These are phyloP conservation scores for Trifolium pratense DNA, from an alignment of 306 rosid genomes.

Conservation along the genomic window DNA sequence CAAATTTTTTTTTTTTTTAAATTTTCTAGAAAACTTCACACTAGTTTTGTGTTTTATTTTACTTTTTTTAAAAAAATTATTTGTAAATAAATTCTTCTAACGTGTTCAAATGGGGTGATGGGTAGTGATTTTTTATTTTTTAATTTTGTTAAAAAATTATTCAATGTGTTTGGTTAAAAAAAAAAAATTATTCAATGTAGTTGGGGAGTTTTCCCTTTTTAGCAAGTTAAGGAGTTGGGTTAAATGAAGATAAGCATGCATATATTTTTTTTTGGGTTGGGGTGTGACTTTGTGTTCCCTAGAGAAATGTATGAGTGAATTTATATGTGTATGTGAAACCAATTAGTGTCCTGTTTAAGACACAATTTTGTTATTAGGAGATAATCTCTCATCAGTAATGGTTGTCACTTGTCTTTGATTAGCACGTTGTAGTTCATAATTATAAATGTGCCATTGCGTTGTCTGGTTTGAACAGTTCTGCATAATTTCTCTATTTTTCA, in stretches of 20 bases:
- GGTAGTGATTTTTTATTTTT: neutral
- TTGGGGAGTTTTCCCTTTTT: neutral
- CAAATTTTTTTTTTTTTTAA: neutral
- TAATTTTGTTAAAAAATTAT: neutral
- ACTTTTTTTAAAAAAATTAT: neutral
- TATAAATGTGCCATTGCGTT: neutral
- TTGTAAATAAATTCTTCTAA: neutral
- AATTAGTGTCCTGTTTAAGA: neutral
- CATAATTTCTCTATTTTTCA: slow-evolving; percentile 1
- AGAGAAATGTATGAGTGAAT: neutral
- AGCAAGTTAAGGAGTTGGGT: slow-evolving; percentile 11
- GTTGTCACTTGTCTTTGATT: slow-evolving; percentile 21
- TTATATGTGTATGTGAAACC: slow-evolving; percentile 3
- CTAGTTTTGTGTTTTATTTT: neutral
- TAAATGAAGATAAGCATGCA: slow-evolving; percentile 2
- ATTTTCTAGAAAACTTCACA: slow-evolving; percentile 21
- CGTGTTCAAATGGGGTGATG: slow-evolving; percentile 17
- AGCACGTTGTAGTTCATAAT: neutral
- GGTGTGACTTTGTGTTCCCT: neutral
- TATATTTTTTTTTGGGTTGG: slow-evolving; percentile 6
- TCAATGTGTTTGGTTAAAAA: too few species aligned
- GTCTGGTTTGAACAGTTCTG: slow-evolving; percentile 6
- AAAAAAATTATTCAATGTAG: too few species aligned
- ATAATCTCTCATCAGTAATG: neutral
- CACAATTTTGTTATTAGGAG: neutral